A percentile compares a stretch with the other conserved stretches of the same genome.
Evolutionary conservation across 441 rosid species (phyloP).

Genomic region (Omphalea diandra): DNA sequence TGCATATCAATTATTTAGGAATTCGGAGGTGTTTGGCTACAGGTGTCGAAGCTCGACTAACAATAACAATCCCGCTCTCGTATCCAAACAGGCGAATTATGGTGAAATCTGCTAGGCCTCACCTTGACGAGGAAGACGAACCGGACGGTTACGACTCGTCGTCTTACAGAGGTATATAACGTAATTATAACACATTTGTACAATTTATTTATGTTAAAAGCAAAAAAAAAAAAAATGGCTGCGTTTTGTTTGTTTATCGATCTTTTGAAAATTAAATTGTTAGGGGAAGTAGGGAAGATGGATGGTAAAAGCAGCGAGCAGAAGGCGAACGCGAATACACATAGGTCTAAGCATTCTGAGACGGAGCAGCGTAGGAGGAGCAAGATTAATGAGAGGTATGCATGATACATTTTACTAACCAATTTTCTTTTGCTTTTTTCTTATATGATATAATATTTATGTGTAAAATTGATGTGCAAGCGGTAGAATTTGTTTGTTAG

Average conservation of each 20-base stretch:
- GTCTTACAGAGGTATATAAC: conserved; percentile 35
- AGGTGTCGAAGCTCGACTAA: not conserved
- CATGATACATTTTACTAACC: not conserved
- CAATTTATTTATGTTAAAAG: not conserved
- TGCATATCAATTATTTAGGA: not conserved
- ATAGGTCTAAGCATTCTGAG: conserved; percentile 97
- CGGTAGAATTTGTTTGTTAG: too few relatives aligned
- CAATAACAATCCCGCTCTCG: not conserved
- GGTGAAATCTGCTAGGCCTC: conserved; percentile 46
- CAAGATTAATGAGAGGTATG: conserved; percentile 89
- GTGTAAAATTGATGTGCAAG: not conserved
- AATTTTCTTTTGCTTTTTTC: not conserved
- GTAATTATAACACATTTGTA: too few relatives aligned
- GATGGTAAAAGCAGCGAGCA: conserved; percentile 57
- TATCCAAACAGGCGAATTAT: conserved; percentile 18
- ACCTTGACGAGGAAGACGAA: conserved; percentile 53
- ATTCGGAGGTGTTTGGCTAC: not conserved
- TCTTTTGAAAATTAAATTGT: not conserved
- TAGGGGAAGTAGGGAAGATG: conserved; percentile 38
- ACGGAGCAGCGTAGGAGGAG: conserved; percentile 96
- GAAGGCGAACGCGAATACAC: conserved; percentile 70
- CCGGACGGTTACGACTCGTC: conserved; percentile 49
- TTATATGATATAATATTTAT: not conserved
- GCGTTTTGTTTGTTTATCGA: not conserved
- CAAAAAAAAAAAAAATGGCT: not conserved